Percentiles rank a stretch among this genome's conserved stretches.
phyloP scores from a whole-genome alignment of 768 basidiomycete genomes.

The Amanita jacksonii region DNA sequence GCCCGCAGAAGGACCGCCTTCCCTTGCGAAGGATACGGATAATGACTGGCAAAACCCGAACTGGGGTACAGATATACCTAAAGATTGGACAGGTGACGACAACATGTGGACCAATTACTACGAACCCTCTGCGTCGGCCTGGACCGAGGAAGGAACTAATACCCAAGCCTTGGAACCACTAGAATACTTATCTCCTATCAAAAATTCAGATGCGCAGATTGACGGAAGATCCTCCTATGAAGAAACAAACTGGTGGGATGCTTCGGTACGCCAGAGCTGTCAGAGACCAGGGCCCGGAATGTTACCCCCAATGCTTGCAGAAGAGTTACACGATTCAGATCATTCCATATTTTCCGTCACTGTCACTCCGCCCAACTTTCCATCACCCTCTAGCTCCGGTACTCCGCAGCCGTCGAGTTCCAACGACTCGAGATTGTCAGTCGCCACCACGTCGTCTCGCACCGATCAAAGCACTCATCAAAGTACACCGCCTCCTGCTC shows the following conservation, averaged over 20 bases:
- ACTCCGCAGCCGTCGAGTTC: conserved; percentile 17
- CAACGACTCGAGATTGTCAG: neutral
- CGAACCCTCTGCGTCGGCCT: conserved; percentile 13
- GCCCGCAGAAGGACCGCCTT: conserved; percentile 14
- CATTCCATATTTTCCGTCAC: conserved; percentile 63
- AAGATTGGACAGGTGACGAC: conserved; percentile 13
- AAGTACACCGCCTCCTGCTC: conserved; percentile 16
- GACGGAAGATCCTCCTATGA: conserved; percentile 52
- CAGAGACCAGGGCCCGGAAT: conserved; percentile 63
- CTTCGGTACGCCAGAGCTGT: conserved; percentile 30
- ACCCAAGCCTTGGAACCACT: conserved; percentile 15
- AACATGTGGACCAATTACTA: conserved; percentile 8
- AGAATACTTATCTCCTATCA: conserved; percentile 18
- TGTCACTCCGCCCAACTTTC: conserved; percentile 20
- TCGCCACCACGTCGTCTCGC: conserved; percentile 12
- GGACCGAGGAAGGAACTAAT: conserved; percentile 9
- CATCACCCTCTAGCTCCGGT: conserved; percentile 11
- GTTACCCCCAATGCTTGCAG: conserved; percentile 57
- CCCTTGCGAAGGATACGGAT: conserved; percentile 14
- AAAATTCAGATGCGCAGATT: conserved; percentile 32
- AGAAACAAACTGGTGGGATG: conserved; percentile 65
- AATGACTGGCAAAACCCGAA: conserved; percentile 14
- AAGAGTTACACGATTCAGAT: conserved; percentile 60
- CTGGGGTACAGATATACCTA: conserved; percentile 12
- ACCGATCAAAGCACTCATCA: neutral